Percentiles rank a stretch among this genome's conserved stretches.
Evolutionary conservation across 495 filamentous ascomycete genomes (phyloP).

Genomic region (Penicillium subrubescens): DNA sequence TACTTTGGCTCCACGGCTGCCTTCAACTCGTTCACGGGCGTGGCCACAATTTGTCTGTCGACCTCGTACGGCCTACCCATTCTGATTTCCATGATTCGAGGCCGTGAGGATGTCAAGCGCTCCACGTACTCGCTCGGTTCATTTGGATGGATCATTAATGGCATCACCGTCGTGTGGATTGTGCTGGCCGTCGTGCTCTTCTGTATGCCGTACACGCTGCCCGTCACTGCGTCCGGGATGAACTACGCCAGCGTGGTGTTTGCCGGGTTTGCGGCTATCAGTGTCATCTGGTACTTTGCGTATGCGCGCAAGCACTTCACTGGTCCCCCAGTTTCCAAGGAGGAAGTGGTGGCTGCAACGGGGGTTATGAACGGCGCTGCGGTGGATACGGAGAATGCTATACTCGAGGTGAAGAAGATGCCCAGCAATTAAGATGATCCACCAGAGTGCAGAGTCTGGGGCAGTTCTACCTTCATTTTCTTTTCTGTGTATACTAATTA

Average conservation of each 20-base stretch:
- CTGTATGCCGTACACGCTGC: slow-evolving; percentile 58
- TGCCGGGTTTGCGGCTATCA: slow-evolving; percentile 58
- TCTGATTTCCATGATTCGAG: slow-evolving; percentile 56
- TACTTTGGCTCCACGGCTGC: slow-evolving; percentile 64
- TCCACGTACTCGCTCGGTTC: slow-evolving; percentile 53
- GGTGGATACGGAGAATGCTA: slow-evolving; percentile 28
- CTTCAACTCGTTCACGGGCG: slow-evolving; percentile 68
- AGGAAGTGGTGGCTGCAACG: slow-evolving; percentile 32
- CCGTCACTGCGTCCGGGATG: slow-evolving; percentile 49
- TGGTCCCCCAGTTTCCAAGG: slow-evolving; percentile 60
- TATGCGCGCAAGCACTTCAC: slow-evolving; percentile 71
- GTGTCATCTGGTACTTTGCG: slow-evolving; percentile 65
- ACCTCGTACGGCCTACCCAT: slow-evolving; percentile 66
- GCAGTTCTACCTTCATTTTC: background rate
- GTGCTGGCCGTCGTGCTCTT: slow-evolving; percentile 53
- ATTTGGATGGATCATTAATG: slow-evolving; percentile 57
- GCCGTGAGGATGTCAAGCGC: slow-evolving; percentile 47
- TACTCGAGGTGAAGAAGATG: slow-evolving; percentile 24
- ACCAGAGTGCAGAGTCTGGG: background rate
- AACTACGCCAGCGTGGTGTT: slow-evolving; percentile 70
- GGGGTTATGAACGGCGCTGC: slow-evolving; percentile 41
- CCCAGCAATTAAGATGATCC: slow-evolving; percentile 4
- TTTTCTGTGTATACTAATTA: slow-evolving; percentile 10
- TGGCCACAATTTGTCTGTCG: slow-evolving; percentile 65
- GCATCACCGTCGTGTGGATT: slow-evolving; percentile 53